Conservation (phyloP, 441 rosid genomes). For the Cnidoscolus chayamansa region DNA sequence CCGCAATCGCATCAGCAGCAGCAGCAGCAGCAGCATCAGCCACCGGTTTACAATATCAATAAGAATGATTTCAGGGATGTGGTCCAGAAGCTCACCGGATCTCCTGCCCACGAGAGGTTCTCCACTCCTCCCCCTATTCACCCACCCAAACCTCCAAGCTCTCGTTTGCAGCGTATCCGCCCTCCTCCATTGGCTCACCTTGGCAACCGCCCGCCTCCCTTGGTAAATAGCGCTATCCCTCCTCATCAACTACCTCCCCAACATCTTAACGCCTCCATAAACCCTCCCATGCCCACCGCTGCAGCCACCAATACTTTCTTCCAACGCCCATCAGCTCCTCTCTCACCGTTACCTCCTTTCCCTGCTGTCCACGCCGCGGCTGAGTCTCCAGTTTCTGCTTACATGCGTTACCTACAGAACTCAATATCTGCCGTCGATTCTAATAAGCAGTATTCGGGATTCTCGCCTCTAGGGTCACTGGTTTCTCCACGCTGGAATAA, state of each 20-base stretch:
- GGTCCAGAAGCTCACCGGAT: conserved; percentile 92
- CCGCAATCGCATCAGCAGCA: conserved; percentile 25
- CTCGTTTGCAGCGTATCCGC: conserved; percentile 87
- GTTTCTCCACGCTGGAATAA: conserved; percentile 69
- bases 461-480: conserved; percentile 53
- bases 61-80: conserved; percentile 90
- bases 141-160: conserved; percentile 69
- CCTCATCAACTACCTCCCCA: conserved; percentile 60
- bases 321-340: conserved; percentile 47
- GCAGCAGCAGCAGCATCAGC: conserved; percentile 64
- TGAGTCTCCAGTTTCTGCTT: conserved; percentile 86
- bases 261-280: conserved; percentile 28
- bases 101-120: conserved; percentile 76
- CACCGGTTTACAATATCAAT: conserved; percentile 91
- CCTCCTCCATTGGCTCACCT: conserved; percentile 83
- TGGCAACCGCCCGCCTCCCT: conserved; percentile 64
- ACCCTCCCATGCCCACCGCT: neutral
- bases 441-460: conserved; percentile 50
- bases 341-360: conserved; percentile 81
- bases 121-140: conserved; percentile 75
- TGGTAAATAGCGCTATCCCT: conserved; percentile 52
- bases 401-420: conserved; percentile 68
- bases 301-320: conserved; percentile 24
- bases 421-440: conserved; percentile 42
- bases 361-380: conserved; percentile 82